Conservation (phyloP, 495 filamentous ascomycete species). For the Tuber calosporum region DNA sequence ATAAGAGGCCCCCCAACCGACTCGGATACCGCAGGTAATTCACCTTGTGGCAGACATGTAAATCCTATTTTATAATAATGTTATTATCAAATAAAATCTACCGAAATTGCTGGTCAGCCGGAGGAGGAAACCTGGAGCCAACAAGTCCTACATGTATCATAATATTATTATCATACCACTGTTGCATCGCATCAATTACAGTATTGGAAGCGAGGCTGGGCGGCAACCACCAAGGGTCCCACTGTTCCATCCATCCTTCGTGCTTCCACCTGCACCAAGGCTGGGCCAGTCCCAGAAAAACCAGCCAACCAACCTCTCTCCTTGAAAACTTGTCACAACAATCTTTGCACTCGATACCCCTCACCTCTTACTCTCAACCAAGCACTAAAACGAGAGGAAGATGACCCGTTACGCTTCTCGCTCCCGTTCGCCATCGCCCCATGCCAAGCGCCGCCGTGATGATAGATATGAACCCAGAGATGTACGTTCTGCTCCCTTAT, state of each 20-base stretch:
- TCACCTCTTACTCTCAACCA: not conserved
- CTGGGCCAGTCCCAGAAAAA: not conserved
- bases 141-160: too few species aligned
- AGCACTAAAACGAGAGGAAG: slow-evolving; percentile 11
- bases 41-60: not conserved
- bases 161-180: too few species aligned
- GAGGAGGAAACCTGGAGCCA: too few species aligned
- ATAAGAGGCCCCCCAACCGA: not conserved
- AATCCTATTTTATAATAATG: not conserved
- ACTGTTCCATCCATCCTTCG: not conserved
- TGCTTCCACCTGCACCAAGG: not conserved
- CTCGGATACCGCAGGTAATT: not conserved
- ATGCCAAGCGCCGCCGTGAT: slow-evolving; percentile 37
- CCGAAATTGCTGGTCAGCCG: not conserved
- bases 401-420: slow-evolving; percentile 39
- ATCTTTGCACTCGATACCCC: slow-evolving; percentile 6
- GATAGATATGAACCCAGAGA: slow-evolving; percentile 40
- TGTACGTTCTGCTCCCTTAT: slow-evolving; percentile 18
- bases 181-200: not conserved
- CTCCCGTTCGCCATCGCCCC: slow-evolving; percentile 37
- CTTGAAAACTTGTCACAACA: not conserved
- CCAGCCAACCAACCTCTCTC: not conserved
- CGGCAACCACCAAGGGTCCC: not conserved
- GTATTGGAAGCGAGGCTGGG: not conserved
- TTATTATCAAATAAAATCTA: not conserved